Conservation (phyloP, 2,329 filamentous ascomycete species). For the Colletotrichum euphorbiae region DNA sequence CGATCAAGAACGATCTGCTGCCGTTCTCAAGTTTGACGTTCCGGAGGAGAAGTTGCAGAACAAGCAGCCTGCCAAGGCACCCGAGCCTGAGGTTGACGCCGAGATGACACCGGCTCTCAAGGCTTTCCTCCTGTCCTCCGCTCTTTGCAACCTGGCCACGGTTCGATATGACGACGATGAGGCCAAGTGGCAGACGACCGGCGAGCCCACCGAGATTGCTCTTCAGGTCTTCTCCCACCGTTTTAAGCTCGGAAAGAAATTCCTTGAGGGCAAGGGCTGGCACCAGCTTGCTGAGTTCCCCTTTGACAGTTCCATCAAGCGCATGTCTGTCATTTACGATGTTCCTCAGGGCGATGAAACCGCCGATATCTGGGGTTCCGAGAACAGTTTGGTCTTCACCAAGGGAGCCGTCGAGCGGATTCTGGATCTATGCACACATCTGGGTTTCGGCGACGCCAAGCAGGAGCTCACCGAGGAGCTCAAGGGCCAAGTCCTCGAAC, state of each 20-base stretch:
- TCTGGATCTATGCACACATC: slow-evolving; percentile 65
- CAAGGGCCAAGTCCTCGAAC: slow-evolving; percentile 61
- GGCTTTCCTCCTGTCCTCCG: slow-evolving; percentile 65
- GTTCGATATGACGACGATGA: slow-evolving; percentile 67
- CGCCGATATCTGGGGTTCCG: slow-evolving; percentile 51
- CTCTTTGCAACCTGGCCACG: slow-evolving; percentile 75
- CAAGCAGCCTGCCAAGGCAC: slow-evolving; percentile 45
- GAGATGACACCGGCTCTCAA: slow-evolving; percentile 63
- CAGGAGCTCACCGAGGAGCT: slow-evolving; percentile 62
- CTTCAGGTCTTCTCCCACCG: slow-evolving; percentile 80
- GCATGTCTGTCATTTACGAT: slow-evolving; percentile 81
- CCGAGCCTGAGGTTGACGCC: slow-evolving; percentile 51
- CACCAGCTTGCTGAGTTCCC: slow-evolving; percentile 77
- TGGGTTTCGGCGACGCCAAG: slow-evolving; percentile 56
- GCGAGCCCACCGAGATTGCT: slow-evolving; percentile 81
- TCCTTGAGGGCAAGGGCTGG: slow-evolving; percentile 66
- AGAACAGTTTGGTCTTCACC: slow-evolving; percentile 67
- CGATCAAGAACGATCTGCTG: slow-evolving; percentile 69
- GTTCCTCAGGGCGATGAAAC: slow-evolving; percentile 53
- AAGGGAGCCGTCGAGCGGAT: slow-evolving; percentile 73
- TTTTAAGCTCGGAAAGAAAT: slow-evolving; percentile 70
- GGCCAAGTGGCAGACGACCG: slow-evolving; percentile 72
- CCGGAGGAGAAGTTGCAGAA: slow-evolving; percentile 65
- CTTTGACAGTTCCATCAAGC: slow-evolving; percentile 83
- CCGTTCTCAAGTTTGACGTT: slow-evolving; percentile 71